Base-by-base conservation (phyloP, 1,284 basidiomycete genomes). In the Sphagnurus paluster region DNA sequence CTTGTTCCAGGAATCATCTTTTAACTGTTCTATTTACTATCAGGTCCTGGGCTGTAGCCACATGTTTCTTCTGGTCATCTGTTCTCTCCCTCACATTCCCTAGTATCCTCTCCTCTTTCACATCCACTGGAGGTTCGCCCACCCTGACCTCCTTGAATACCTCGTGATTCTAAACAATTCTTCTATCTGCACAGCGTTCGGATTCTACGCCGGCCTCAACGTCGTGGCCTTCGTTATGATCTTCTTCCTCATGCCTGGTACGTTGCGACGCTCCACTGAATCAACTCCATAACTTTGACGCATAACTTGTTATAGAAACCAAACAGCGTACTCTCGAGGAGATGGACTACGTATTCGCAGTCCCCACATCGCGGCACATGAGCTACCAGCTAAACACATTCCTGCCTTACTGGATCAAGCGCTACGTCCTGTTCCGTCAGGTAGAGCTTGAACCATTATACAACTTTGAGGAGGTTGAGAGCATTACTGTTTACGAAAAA, bases 321-420 rank as follows among this genome's bases (percentile, higher is more conserved):
- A 88, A 86, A 63, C 75, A 80, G 54, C 71, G 82, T 25, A 84
- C 84, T 0, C 73, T 90, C 2, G 74, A 76, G 55, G 74, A 70
- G 54, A 64, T 72, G 11, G 67, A 68, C 56, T 74, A 73, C 53
- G 63, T 88, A 35, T 87, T 88, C 58, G 74, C 75, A 30, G 78
- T 88, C 2, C 82, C 84, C 0, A 84, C 77, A 1, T 56, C 59
- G n/a, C 71, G 69, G 40, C 81, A 80, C 58, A 67, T 74, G 23
- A 54, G 59, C 2, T 83, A 87, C 65, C 80, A 87, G 60, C 46
- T 72, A 30, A 74, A 59, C 14, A 71, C 65, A 21, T 75, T 75
- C 67, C 57, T 84, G 14, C 83, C 83, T 1, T 83, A 80, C 68
- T 84, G 75, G 66, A 65, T 86, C 67, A 76, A 75, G 50, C 74